Evolutionary conservation across 495 filamentous ascomycete species (phyloP).

Genomic region (Aspergillus bertholletiae): DNA sequence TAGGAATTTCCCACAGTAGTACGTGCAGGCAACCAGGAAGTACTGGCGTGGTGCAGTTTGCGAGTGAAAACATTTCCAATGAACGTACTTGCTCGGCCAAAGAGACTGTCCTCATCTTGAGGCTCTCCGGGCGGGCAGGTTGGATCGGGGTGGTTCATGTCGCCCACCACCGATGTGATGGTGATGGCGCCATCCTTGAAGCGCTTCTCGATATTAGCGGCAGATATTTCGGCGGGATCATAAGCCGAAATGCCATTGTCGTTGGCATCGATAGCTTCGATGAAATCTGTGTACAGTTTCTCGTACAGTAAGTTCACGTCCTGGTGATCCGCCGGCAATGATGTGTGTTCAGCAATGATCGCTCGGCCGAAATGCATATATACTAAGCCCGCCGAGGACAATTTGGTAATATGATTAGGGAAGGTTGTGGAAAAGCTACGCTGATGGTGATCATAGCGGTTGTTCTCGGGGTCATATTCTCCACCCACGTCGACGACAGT

Average conservation of each 20-base stretch:
- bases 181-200: constrained; percentile 80
- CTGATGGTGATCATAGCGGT: constrained; percentile 97
- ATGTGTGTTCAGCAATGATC: constrained; percentile 71
- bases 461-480: constrained; percentile 69
- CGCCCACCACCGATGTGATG: constrained; percentile 75
- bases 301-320: constrained; percentile 72
- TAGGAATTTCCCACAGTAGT: constrained; percentile 72
- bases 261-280: constrained; percentile 95
- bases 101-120: constrained; percentile 80
- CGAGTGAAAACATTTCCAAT: constrained; percentile 82
- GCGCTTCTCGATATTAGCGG: constrained; percentile 67
- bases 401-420: constrained; percentile 74
- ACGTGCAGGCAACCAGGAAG: constrained; percentile 81
- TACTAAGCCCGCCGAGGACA: constrained; percentile 88
- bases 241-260: constrained; percentile 91
- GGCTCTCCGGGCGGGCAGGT: constrained; percentile 43
- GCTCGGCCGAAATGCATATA: constrained; percentile 90
- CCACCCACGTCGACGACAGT: constrained; percentile 95
- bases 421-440: constrained; percentile 80
- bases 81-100: constrained; percentile 68
- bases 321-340: constrained; percentile 54
- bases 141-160: constrained; percentile 65
- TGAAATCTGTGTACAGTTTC: constrained; percentile 89
- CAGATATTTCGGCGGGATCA: constrained; percentile 58
- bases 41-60: constrained; percentile 58